Percentiles rank a stretch among this genome's conserved stretches.
Conservation (phyloP, 345 rosid genomes). For the Pugionium cornutum region DNA sequence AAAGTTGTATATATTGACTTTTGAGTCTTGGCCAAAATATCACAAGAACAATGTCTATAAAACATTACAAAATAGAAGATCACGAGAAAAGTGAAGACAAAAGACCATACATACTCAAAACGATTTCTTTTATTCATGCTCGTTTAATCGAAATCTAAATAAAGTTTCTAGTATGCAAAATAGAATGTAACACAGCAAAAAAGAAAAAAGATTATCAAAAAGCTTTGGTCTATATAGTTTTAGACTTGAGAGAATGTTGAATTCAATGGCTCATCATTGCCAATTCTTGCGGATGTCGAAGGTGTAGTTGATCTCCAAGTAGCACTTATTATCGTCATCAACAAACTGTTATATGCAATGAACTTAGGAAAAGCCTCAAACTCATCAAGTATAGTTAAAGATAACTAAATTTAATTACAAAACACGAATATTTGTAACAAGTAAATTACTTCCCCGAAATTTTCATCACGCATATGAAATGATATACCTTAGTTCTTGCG, state of each 20-base stretch:
- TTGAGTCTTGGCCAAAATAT: no score
- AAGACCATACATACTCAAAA: conserved; percentile 7
- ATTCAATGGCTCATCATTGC: conserved; percentile 40
- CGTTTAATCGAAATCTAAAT: conserved; percentile 21
- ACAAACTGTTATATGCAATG: conserved; percentile 51
- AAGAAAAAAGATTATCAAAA: not conserved
- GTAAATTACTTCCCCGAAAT: not conserved
- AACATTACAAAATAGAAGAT: not conserved
- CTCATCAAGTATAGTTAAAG: not conserved
- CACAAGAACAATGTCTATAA: no score
- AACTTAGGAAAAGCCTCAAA: not conserved
- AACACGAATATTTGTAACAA: not conserved
- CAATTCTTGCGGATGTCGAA: conserved; percentile 88
- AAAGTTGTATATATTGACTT: no score
- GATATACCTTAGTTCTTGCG: conserved; percentile 70
- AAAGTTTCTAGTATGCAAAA: conserved; percentile 19
- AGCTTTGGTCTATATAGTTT: conserved; percentile 29
- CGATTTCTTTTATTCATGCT: conserved; percentile 24
- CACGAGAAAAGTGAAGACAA: not conserved
- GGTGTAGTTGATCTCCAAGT: conserved; percentile 86
- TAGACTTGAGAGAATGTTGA: conserved; percentile 7
- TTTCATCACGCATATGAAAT: not conserved
- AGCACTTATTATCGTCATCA: conserved; percentile 83
- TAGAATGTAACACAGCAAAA: conserved; percentile 6
- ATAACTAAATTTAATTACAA: not conserved